Base-by-base conservation (phyloP, 1,284 basidiomycete species). In the Trichosporon sp. region DNA sequence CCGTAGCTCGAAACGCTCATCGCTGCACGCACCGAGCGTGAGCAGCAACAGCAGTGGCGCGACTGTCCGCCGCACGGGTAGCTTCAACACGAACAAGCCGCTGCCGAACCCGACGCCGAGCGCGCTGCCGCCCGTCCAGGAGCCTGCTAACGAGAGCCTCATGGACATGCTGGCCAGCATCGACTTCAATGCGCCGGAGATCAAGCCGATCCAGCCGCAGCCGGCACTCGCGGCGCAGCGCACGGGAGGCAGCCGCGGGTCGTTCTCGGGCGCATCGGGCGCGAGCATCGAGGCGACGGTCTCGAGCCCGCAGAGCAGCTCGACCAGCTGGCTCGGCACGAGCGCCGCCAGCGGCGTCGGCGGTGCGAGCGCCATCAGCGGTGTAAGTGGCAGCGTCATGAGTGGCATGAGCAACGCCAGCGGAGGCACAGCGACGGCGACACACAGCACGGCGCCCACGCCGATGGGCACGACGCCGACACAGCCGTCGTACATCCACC, bases 151-250 rank as follows among this genome's bases (percentile, higher is more conserved):
- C 9, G 40, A 52, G 16, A 58, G 34, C 21, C 37, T 66, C 36
- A 46, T 60, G 56, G 68, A 69, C 56, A 40, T 65, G 63, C 33
- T 65, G 10, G 61, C 59, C 7, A n/a, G 16, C 19, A 40, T 69
- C n/a, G 36, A 65, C 59, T 59, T 66, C 34, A 58, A 56, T 36
- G 46, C 58, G 6, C 59, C 63, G 6, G 44, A 40, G 0, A 61
- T 66, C 11, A 44, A 44, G 10, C 61, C 62, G 32, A 54, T 44
- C 44, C 36, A 19, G 23, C 33, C 56, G 14, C 16, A 31, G 32
- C 58, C 68, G 9, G 68, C 74, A 16, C 40, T 68, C 1, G n/a
- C 54, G 4, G 56, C 61, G 0, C 61, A 63, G n/a, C 65, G 61
- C 40, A 74, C 71, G 2, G 71, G 73, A 4, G 57, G 63, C 8